A percentile compares a stretch with the other conserved stretches of the same genome.
Evolutionary conservation across 1,284 basidiomycete species (phyloP).

Genomic region (Ganoderma meredithae): DNA sequence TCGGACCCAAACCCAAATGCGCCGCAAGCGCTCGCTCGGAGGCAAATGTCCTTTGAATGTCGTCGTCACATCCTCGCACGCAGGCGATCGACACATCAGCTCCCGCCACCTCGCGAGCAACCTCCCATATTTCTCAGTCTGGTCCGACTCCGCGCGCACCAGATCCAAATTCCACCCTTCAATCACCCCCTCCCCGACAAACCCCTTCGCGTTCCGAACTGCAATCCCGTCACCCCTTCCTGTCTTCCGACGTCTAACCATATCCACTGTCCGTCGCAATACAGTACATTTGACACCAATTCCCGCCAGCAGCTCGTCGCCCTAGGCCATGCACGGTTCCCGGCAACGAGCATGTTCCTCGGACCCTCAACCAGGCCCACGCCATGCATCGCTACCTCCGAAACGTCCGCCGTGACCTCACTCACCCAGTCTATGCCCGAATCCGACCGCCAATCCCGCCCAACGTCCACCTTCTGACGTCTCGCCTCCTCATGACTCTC

Average conservation of each 20-base stretch:
- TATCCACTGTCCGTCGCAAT: not conserved
- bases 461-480: slow-evolving; percentile 13
- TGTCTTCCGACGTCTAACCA: not conserved
- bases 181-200: slow-evolving; percentile 14
- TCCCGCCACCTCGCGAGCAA: slow-evolving; percentile 15
- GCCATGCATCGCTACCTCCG: not conserved
- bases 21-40: slow-evolving; percentile 5
- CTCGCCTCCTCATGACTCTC: slow-evolving; percentile 2
- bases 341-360: not conserved
- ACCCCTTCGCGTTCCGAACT: not conserved
- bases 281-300: not conserved
- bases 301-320: not conserved
- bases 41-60: not conserved
- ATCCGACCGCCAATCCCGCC: slow-evolving; percentile 12
- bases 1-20: not conserved
- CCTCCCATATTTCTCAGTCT: not conserved
- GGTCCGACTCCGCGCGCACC: not conserved
- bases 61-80: not conserved
- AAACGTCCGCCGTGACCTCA: not conserved
- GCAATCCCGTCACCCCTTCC: not conserved
- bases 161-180: slow-evolving; percentile 23
- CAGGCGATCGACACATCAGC: slow-evolving; percentile 28
- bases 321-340: not conserved
- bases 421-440: slow-evolving; percentile 4
- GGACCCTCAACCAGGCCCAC: not conserved